Base-by-base conservation (phyloP, 2,329 filamentous ascomycete genomes). In the Fusarium sp. region DNA sequence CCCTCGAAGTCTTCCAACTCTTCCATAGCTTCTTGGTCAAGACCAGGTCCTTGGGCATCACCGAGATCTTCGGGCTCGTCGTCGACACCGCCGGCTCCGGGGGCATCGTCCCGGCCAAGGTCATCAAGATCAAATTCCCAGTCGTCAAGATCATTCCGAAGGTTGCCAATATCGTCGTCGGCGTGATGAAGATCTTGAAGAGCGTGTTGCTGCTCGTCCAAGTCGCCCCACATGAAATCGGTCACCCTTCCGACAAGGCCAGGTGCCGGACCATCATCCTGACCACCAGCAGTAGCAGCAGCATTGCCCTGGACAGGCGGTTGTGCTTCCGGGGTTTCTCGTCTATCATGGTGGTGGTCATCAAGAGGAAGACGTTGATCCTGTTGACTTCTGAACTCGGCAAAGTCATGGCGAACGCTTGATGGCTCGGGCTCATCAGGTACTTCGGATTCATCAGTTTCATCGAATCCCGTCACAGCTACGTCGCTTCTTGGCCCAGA, bases 1-100 rank as follows among this genome's bases (percentile, higher is more conserved):
- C 97, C 97, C 81, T 99, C 97, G 18, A 99, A 91, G 79, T 99
- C 97, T 83, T 99, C 97, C 11, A 94, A 94, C 75, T 98, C 93
- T 50, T 95, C 94, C 47, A 95, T 89, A 11, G 92, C 93, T 75
- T 94, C 92, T 63, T 91, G 88, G 64, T 98, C 94, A 38, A 96
- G 85, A 10, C 89, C 93, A 18, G 90, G 91, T 58, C 89, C 90
- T 22, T 88, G 88, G n/a, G 90, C 92, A 52, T 89, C 92, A 62
- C 91, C 90, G 25, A 90, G 86, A 1, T 90, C 89, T 68, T 92
- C 85, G 22, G 80, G 54, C 14, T 71, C 77, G 9, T 79, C 77
- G 10, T 79, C 81, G 5, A 38, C 70, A 35, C 52, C 71, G 16
- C 69, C 78, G 33, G 73, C 73, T 40, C 76, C 73, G 18, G 78